Percentiles rank a stretch among this genome's conserved stretches.
Evolutionary conservation across 768 basidiomycete species (phyloP).

Genomic region (Boletus tomentosulus): DNA sequence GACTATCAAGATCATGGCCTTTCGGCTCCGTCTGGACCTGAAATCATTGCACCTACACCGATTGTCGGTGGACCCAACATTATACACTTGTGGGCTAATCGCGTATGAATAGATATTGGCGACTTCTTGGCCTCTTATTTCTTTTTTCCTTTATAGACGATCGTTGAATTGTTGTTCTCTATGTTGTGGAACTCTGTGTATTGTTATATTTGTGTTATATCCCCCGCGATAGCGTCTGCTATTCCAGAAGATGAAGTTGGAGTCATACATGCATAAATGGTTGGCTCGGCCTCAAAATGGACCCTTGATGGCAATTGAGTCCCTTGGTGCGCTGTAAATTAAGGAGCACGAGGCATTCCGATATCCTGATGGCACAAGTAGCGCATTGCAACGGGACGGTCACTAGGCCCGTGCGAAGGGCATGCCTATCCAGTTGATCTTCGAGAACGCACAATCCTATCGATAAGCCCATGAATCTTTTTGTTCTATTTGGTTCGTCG

Average conservation of each 20-base stretch:
- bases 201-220: slow-evolving; percentile 19
- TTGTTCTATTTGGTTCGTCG: background rate
- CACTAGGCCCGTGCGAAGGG: slow-evolving; percentile 6
- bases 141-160: slow-evolving; percentile 9
- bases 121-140: background rate
- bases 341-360: slow-evolving; percentile 17
- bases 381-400: slow-evolving; percentile 4
- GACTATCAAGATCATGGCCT: slow-evolving; percentile 15
- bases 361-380: slow-evolving; percentile 11
- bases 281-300: background rate
- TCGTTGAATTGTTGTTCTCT: slow-evolving; percentile 6
- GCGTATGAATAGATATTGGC: slow-evolving; percentile 18
- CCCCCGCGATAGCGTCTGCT: background rate
- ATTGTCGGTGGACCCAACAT: slow-evolving; percentile 33
- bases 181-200: slow-evolving; percentile 22
- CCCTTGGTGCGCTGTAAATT: slow-evolving; percentile 1
- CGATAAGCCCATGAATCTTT: slow-evolving; percentile 14
- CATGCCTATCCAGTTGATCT: slow-evolving; percentile 21
- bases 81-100: slow-evolving; percentile 33
- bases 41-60: slow-evolving; percentile 33
- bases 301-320: slow-evolving; percentile 3
- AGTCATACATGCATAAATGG: background rate
- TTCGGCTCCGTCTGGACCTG: slow-evolving; percentile 25
- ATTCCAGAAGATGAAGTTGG: too few species aligned
- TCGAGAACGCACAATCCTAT: slow-evolving; percentile 13